Evolutionary conservation across 2,329 filamentous ascomycete genomes (phyloP).

Genomic region (Aspergillus phoenicis): DNA sequence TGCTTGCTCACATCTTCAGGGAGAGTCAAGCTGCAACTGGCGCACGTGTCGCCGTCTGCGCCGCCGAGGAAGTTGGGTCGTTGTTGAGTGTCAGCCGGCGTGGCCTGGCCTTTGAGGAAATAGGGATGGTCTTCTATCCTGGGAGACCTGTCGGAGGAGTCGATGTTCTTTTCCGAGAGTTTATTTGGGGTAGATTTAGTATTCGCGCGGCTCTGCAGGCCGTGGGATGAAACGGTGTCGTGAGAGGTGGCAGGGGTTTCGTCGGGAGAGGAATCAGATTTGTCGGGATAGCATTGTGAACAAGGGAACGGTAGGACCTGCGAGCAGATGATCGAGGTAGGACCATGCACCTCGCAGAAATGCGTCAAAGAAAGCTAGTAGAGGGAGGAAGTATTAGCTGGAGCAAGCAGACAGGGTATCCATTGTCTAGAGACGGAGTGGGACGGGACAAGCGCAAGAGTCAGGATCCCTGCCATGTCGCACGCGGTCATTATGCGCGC

Average conservation of each 20-base stretch:
- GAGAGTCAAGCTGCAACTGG: constrained; percentile 59
- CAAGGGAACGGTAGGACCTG: constrained; percentile 60
- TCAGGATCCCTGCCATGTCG: constrained; percentile 12
- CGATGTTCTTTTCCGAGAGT: constrained; percentile 16
- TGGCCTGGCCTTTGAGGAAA: constrained; percentile 47
- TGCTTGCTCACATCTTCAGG: constrained; percentile 57
- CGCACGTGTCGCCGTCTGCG: constrained; percentile 56
- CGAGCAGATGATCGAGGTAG: constrained; percentile 64
- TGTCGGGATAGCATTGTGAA: constrained; percentile 52
- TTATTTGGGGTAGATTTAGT: constrained; percentile 22
- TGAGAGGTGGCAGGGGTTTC: constrained; percentile 42
- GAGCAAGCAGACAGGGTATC: constrained; percentile 8
- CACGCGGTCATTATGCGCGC: constrained; percentile 2
- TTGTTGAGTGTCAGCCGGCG: constrained; percentile 47
- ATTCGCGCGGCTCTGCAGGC: constrained; percentile 21
- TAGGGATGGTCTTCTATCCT: constrained; percentile 55
- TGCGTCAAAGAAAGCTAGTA: constrained; percentile 62
- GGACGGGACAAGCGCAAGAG: constrained; percentile 8
- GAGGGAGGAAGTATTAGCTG: constrained; percentile 8
- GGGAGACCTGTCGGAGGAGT: constrained; percentile 26
- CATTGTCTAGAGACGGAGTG: constrained; percentile 1
- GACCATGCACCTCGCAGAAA: constrained; percentile 65
- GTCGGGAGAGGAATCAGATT: constrained; percentile 44
- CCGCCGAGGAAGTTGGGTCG: constrained; percentile 45
- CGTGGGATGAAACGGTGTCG: constrained; percentile 32